Conservation (phyloP, 2,329 filamentous ascomycete genomes). For the Paramyrothecium roridum region DNA sequence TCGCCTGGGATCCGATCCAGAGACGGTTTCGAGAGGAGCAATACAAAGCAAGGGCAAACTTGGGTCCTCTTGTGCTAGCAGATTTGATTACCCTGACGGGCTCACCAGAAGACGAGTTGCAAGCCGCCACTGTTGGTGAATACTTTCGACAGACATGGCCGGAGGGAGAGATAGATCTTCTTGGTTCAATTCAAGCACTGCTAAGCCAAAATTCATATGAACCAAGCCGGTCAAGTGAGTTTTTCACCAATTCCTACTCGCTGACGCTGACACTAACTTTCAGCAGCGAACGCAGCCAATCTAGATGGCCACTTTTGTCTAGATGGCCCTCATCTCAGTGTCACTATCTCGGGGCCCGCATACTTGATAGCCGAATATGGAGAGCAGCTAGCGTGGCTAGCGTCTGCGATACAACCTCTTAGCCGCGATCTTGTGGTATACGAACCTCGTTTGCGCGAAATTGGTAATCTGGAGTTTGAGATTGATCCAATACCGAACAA, state of each 20-base stretch:
- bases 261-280: neutral
- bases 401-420: neutral
- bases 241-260: neutral
- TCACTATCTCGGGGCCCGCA: neutral
- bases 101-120: neutral
- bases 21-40: neutral
- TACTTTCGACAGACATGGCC: neutral
- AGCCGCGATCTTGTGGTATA: neutral
- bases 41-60: neutral
- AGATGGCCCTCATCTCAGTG: neutral
- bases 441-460: neutral
- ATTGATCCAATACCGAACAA: too few relatives aligned
- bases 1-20: neutral
- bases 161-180: neutral
- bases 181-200: neutral
- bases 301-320: neutral
- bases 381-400: neutral
- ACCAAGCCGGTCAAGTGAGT: neutral
- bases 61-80: neutral
- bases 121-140: neutral
- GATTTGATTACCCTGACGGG: neutral
- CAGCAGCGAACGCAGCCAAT: neutral
- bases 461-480: neutral
- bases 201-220: neutral
- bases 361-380: neutral